Base-by-base conservation (phyloP, 495 filamentous ascomycete genomes). In the Hypoxylon lenormandii region DNA sequence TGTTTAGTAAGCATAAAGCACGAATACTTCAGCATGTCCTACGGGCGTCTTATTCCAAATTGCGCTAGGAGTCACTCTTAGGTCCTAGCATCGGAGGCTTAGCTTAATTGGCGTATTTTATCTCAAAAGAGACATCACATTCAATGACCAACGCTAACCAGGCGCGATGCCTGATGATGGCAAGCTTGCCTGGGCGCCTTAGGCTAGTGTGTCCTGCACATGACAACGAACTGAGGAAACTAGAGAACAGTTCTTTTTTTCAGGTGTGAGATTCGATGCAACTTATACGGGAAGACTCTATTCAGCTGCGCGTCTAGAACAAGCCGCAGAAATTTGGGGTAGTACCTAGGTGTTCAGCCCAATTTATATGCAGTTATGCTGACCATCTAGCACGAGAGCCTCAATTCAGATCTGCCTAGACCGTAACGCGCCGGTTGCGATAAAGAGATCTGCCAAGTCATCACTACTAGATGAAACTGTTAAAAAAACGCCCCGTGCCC, bases 401-500 rank as follows among this genome's bases (percentile, higher is more conserved):
- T 33, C 30, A 33, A 33, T 1, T 7, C 10, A 33, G 38, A 55
- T 58, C 58, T 58, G 47, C 58, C 37, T 26, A 5, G 15, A 52
- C n/a, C n/a, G 16, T 2, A 55, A 42, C 13, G 33, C 11, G 18
- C 33, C 21, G n/a, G 15, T 36, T 30, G 16, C 19, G 19, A 50
- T 13, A 2, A 8, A 16, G 18, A 52, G 15, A 0, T 22, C 15
- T 5, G 22, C 33, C 8, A 5, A 16, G 22, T 19, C 37, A 28
- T 21, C 16, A 37, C 1, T 11, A 12, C 12, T 21, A 18, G 23
- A 26, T 15, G 10, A 28, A 26, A 3, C 6, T 15, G 43, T 38
- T 3, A 45, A 64, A 61, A 64, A 62, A 66, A 49, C 60, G 52
- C 60, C 57, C 19, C 30, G 26, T 26, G 18, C 1, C 37, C 43